These are phyloP conservation scores for Sporopachydermia cereana DNA, from an alignment of 1,139 yeast genomes.

Conservation along the genomic window DNA sequence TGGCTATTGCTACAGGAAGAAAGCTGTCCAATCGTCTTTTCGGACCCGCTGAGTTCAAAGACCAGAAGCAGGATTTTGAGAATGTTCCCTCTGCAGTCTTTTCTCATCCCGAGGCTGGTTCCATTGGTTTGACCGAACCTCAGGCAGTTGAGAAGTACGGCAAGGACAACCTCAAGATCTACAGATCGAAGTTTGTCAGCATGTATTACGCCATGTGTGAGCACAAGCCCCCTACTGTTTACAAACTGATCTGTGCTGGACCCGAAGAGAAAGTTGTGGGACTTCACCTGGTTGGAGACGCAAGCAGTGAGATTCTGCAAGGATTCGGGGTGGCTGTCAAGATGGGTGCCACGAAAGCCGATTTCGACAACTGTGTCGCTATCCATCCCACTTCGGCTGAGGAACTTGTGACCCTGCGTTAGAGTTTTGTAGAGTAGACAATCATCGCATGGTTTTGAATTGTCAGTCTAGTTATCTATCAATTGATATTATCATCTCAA, in stretches of 20 bases:
- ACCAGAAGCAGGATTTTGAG: conserved; percentile 66
- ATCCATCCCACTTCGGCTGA: conserved; percentile 98
- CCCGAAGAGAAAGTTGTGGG: conserved; percentile 90
- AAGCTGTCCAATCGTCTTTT: conserved; percentile 82
- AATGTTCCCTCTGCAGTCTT: conserved; percentile 88
- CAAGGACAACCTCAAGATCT: conserved; percentile 65
- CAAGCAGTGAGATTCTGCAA: conserved; percentile 85
- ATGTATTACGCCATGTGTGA: conserved; percentile 91
- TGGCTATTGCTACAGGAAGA: conserved; percentile 97
- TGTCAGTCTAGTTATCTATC: no score
- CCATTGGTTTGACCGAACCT: conserved; percentile 74
- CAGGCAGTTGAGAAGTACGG: conserved; percentile 76
- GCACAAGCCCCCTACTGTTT: conserved; percentile 77
- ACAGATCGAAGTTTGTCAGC: conserved; percentile 72
- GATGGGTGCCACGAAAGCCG: conserved; percentile 96
- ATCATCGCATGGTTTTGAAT: no score
- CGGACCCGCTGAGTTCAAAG: conserved; percentile 59
- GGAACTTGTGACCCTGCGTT: conserved; percentile 83
- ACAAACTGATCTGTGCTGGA: conserved; percentile 73
- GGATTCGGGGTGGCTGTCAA: conserved; percentile 97
- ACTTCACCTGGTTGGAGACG: conserved; percentile 83
- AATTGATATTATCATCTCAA: no score
- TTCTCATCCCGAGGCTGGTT: conserved; percentile 95
- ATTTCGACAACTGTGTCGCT: conserved; percentile 91
- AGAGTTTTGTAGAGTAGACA: no score